Percentiles rank a stretch among this genome's conserved stretches.
Conservation (phyloP, 176 grass and related monocot genomes). For the Carex pumila region DNA sequence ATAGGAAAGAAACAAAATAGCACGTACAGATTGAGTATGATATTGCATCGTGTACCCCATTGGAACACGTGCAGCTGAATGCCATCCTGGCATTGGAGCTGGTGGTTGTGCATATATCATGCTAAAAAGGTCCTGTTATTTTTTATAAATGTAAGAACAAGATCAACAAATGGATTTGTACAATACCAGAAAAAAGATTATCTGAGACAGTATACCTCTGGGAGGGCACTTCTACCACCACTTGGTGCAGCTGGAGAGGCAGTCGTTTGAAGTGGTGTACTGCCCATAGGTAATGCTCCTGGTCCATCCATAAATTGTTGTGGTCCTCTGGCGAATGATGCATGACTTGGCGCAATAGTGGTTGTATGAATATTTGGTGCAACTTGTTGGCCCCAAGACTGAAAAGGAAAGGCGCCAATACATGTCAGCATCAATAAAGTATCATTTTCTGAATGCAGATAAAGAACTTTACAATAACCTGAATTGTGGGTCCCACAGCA, state of each 20-base stretch:
- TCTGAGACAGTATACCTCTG: conserved; percentile 33
- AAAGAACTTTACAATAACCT: conserved; percentile 24
- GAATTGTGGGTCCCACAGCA: conserved; percentile 23
- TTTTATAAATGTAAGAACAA: conserved; percentile 9
- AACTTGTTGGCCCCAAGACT: conserved; percentile 23
- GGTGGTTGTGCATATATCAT: conserved; percentile 24
- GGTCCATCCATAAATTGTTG: conserved; percentile 16
- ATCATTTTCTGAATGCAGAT: neutral
- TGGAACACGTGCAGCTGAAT: conserved; percentile 11
- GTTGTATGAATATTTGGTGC: conserved; percentile 15
- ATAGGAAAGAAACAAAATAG: conserved; percentile 7
- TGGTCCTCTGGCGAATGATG: neutral
- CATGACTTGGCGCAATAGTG: neutral
- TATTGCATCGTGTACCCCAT: conserved; percentile 33
- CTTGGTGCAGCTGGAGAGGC: conserved; percentile 4
- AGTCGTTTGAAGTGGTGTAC: conserved; percentile 14
- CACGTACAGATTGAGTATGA: conserved; percentile 30
- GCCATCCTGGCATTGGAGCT: conserved; percentile 33
- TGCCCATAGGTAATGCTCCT: neutral
- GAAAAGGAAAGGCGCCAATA: conserved; percentile 7
- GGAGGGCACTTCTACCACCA: conserved; percentile 35
- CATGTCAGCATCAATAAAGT: neutral
- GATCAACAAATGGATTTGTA: conserved; percentile 11
- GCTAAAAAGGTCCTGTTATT: conserved; percentile 41
- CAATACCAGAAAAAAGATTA: neutral